Evolutionary conservation across 2,329 filamentous ascomycete species (phyloP), one percentile per base, ranked within the genome.

Genomic region (Sarocladium oryzae): DNA sequence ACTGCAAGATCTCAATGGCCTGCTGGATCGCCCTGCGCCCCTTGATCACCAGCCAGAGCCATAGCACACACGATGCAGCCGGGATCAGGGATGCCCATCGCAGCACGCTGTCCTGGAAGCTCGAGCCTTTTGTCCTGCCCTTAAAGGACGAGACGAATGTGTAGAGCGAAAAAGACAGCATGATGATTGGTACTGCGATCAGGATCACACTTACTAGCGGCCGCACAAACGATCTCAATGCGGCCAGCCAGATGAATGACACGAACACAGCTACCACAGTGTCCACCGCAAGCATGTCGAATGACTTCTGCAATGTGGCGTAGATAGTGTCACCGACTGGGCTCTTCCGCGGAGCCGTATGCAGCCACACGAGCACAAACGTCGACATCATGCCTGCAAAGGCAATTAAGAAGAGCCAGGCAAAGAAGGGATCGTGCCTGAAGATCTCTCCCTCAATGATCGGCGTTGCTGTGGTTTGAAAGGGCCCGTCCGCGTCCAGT

Each of bases 251-350:
- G 23, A 96, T 68, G 32, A 96, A 75, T 2, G 92, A 92, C 18
- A 97, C 88, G 32, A 95, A 74, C 35, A 96, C 75, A 1, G 93
- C 87, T n/a, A 96, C 85, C 16, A 97, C 67, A 1, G 93, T 97
- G 68, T 97, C 95, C 50, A 93, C 82, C 2, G 89, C 88, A 37
- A 99, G 82, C 57, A 97, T 85, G 62, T 93, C 85, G 61, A 95
- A 93, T 1, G 91, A 96, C 49, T 84, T 83, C 59, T 88, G 85
- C 32, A 99, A 72, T 4, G 89, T 90, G 13, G 87, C 89, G 67
- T 99, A 99, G 53, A 99, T 89, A 1, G 92, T 96, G 66, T 99
- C 93, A 13, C 91, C 92, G 52, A 95, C 79, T 1, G 86, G 85
- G 54, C 79, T 78, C 62, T 87, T 87, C 51, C 76, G 76, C 1